Evolutionary conservation across 2,329 filamentous ascomycete species (phyloP).

Genomic region (Cladophialophora exuberans): DNA sequence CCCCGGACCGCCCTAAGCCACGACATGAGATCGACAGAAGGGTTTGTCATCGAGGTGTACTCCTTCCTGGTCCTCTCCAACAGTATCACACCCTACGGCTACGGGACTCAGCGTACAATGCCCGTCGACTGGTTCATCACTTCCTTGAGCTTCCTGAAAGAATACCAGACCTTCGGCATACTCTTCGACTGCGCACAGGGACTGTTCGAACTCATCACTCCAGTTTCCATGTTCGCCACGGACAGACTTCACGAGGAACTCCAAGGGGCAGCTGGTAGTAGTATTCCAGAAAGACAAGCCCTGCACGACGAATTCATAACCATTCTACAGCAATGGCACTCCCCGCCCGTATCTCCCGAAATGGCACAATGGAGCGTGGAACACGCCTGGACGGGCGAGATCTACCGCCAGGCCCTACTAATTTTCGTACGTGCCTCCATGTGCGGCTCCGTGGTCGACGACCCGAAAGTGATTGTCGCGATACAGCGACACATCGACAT

Average conservation of each 20-base stretch:
- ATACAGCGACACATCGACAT: conserved; percentile 20
- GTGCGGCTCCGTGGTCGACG: conserved; percentile 18
- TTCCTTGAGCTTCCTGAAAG: not conserved
- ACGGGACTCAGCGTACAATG: not conserved
- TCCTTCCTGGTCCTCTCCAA: not conserved
- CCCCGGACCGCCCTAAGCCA: not conserved
- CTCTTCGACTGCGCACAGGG: not conserved
- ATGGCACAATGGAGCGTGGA: conserved; percentile 9
- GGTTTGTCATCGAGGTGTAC: not conserved
- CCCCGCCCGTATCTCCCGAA: too few species aligned
- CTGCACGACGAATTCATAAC: too few species aligned
- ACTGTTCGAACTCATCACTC: not conserved
- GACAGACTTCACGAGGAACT: too few species aligned
- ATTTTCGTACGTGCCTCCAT: conserved; percentile 15
- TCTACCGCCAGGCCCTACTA: conserved; percentile 20
- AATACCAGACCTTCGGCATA: not conserved
- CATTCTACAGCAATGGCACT: too few species aligned
- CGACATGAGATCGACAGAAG: not conserved
- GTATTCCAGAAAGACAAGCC: too few species aligned
- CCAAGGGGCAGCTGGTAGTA: too few species aligned
- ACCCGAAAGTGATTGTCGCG: conserved; percentile 16
- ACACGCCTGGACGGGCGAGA: conserved; percentile 13
- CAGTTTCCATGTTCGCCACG: not conserved
- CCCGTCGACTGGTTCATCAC: not conserved
- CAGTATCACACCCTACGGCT: not conserved